These are phyloP conservation scores for Beta corolliflora DNA, from an alignment of 179 eudicot species.

Conservation along the genomic window DNA sequence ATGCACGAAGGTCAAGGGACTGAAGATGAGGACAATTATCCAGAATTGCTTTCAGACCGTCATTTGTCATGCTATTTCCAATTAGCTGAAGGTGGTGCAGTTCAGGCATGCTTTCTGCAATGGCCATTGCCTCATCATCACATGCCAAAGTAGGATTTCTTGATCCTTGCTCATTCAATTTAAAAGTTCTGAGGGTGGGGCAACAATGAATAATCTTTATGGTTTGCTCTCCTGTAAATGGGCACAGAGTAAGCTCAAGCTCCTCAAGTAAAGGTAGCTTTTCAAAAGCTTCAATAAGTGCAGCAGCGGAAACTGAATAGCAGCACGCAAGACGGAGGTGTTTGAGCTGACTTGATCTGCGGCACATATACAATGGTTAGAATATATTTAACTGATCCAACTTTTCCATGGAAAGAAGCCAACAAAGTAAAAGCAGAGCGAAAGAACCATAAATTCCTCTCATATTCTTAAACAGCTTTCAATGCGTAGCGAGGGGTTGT, in stretches of 20 bases:
- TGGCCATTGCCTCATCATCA: slow-evolving; percentile 56
- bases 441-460: background rate
- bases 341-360: slow-evolving; percentile 61
- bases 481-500: background rate
- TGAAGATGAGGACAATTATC: slow-evolving; percentile 56
- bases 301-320: slow-evolving; percentile 35
- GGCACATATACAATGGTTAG: background rate
- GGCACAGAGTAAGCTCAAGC: slow-evolving; percentile 44
- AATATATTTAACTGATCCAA: background rate
- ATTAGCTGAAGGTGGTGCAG: slow-evolving; percentile 59
- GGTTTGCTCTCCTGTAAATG: slow-evolving; percentile 24
- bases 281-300: slow-evolving; percentile 40
- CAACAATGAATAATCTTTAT: slow-evolving; percentile 45
- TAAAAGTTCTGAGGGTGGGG: slow-evolving; percentile 54
- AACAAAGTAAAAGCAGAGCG: background rate
- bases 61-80: slow-evolving; percentile 60
- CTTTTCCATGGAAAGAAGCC: background rate
- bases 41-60: slow-evolving; percentile 64
- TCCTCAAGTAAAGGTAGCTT: slow-evolving; percentile 60
- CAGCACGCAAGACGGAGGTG: slow-evolving; percentile 54
- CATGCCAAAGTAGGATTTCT: slow-evolving; percentile 26
- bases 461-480: background rate
- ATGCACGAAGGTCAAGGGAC: slow-evolving; percentile 73
- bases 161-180: slow-evolving; percentile 36
- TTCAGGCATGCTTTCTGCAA: slow-evolving; percentile 62